Evolutionary conservation across 805 yeast genomes (phyloP).

Genomic region (Candida sonorensis): DNA sequence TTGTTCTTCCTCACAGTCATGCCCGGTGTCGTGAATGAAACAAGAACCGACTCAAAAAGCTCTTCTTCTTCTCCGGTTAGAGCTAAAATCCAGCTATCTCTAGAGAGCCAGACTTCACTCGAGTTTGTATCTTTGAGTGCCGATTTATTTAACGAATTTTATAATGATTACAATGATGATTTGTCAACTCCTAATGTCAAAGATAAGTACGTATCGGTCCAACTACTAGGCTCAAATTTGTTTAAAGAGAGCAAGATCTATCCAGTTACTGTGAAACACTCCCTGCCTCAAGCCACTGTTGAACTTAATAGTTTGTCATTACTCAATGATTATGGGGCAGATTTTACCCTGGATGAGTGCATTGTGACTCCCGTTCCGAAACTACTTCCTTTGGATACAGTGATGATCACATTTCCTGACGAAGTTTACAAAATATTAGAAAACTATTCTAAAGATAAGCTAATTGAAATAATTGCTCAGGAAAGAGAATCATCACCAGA

Average conservation of each 20-base stretch:
- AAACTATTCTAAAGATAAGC: constrained; percentile 26
- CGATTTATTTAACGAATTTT: constrained; percentile 5
- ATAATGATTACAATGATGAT: constrained; percentile 7
- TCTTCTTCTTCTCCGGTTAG: not conserved
- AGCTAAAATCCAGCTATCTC: constrained; percentile 12
- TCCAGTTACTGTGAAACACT: constrained; percentile 25
- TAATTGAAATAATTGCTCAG: constrained; percentile 28
- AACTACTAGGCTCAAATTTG: constrained; percentile 19
- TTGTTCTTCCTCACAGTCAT: no score
- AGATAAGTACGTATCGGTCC: constrained; percentile 13
- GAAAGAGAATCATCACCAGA: constrained; percentile 23
- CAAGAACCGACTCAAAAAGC: not conserved
- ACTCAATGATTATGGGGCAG: constrained; percentile 28
- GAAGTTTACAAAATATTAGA: constrained; percentile 40
- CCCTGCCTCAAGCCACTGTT: constrained; percentile 25
- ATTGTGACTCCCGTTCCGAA: constrained; percentile 29
- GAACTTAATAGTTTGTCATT: constrained; percentile 33
- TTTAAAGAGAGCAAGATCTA: constrained; percentile 27
- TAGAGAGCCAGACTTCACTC: constrained; percentile 10
- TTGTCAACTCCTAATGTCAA: constrained; percentile 1
- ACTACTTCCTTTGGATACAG: constrained; percentile 26
- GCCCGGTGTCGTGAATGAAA: constrained; percentile 12
- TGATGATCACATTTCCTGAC: constrained; percentile 37
- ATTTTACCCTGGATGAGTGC: constrained; percentile 37
- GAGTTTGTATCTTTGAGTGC: constrained; percentile 16